A percentile compares a stretch with the other conserved stretches of the same genome.
phyloP scores from a whole-genome alignment of 305 asterid species.

The Petunia hybrid region DNA sequence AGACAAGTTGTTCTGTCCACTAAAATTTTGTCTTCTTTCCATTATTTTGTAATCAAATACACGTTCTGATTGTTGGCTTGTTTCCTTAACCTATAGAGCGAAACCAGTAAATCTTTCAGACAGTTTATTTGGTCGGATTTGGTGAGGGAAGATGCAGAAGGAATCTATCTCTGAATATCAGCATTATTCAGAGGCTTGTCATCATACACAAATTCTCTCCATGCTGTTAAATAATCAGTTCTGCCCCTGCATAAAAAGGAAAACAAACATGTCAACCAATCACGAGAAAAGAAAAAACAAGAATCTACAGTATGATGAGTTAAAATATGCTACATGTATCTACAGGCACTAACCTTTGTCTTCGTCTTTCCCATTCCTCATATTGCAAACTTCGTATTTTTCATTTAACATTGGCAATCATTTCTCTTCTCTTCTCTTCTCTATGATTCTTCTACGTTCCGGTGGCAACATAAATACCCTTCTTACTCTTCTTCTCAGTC shows the following conservation, averaged over 20 bases:
- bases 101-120: no score
- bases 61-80: no score
- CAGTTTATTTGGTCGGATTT: no score
- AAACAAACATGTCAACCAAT: not conserved
- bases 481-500: not conserved
- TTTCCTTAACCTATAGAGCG: no score
- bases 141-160: not conserved
- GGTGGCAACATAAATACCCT: not conserved
- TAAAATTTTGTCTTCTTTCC: no score
- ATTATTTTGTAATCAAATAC: no score
- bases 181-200: not conserved
- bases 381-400: not conserved
- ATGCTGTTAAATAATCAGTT: not conserved
- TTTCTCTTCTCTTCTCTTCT: not conserved
- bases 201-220: conserved; percentile 20
- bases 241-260: not conserved
- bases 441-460: not conserved
- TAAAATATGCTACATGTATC: no score
- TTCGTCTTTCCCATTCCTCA: no score
- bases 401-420: not conserved
- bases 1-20: no score
- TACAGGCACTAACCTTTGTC: no score
- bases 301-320: not conserved
- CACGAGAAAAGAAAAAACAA: not conserved
- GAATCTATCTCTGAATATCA: not conserved